A percentile compares a stretch with the other conserved stretches of the same genome.
These are phyloP conservation scores for Starmerella bombicola DNA, from an alignment of 805 yeast species.

Conservation along the genomic window DNA sequence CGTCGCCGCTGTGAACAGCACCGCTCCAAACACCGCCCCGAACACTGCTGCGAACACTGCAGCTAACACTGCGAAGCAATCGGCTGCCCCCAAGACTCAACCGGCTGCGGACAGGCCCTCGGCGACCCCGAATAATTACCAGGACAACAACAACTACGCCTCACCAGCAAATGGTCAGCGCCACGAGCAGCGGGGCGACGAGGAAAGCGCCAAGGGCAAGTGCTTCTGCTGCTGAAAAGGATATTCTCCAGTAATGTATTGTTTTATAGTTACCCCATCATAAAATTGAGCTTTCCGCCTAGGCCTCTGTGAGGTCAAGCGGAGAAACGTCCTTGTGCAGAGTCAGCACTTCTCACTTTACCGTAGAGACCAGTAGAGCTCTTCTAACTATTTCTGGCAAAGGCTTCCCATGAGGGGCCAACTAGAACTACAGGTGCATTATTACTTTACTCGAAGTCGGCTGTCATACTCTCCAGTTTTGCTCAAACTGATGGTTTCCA, in stretches of 20 bases:
- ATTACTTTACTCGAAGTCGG: too few species aligned
- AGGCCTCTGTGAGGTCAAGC: too few species aligned
- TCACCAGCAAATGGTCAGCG: slow-evolving; percentile 6
- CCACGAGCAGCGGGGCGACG: slow-evolving; percentile 11
- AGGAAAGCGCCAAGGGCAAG: slow-evolving; percentile 12
- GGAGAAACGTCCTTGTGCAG: too few species aligned
- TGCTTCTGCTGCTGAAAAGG: slow-evolving; percentile 13
- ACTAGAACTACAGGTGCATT: too few species aligned
- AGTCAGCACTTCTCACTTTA: too few species aligned
- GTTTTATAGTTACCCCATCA: not conserved
- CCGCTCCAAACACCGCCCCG: slow-evolving; percentile 2
- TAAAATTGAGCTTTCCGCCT: not conserved
- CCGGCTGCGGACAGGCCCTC: not conserved
- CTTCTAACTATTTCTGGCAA: too few species aligned
- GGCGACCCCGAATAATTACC: slow-evolving; percentile 15
- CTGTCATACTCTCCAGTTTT: too few species aligned
- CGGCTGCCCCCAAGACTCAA: not conserved
- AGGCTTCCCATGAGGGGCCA: too few species aligned
- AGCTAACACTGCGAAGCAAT: slow-evolving; percentile 1
- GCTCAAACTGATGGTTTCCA: too few species aligned
- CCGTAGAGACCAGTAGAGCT: too few species aligned
- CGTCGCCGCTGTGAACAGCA: not conserved
- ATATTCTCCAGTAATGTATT: not conserved
- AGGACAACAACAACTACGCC: slow-evolving; percentile 19
- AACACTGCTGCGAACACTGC: slow-evolving; percentile 3